Evolutionary conservation across 768 basidiomycete genomes (phyloP), one percentile per base, ranked within the genome.

Genomic region (Collybiopsis confluens): DNA sequence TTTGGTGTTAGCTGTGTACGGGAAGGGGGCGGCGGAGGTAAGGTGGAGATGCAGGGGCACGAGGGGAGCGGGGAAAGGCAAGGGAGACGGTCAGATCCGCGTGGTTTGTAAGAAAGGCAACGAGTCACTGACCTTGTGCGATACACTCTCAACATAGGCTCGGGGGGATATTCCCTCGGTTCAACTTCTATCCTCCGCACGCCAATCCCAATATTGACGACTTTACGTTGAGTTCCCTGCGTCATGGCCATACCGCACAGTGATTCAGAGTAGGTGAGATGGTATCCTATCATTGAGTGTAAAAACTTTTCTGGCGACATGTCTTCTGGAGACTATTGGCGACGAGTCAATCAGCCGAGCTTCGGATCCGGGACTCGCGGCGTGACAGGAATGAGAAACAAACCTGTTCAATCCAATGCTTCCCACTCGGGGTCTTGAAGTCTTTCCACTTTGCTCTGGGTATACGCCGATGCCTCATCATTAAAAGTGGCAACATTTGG

Each of bases 201-300:
- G 3, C 86, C 89, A n/a, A 92, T 72, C 1, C 90, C 90, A 60
- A 92, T 84, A 67, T 90, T 90, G 60, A 88, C 74, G 45, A 92
- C 90, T 54, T 87, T 83, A 42, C 81, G 78, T 52, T 83, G 82
- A 9, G 77, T 75, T 2, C 90, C 90, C 60, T 92, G 89, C 1
- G 87, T 87, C 80, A 92, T 89, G 36, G 85, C 83, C 86, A 91
- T 90, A n/a, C 85, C 88, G 51, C 88, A 82, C 8, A 91, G 65
- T 9, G 85, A 86, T 54, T 78, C 79, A 56, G 85, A 81, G 59
- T 77, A 83, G 1, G 82, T 75, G 43, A 88, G 79, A 55, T 88
- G 86, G 60, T 91, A 91, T 6, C 88, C 88, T 54, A 91, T 91
- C 80, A 85, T 86, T 0, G 88, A 86, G 21, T 82, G 80, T 16